A percentile compares a stretch with the other conserved stretches of the same genome.
phyloP scores from a whole-genome alignment of 2,329 filamentous ascomycete species.

The Neonectria faginata region DNA sequence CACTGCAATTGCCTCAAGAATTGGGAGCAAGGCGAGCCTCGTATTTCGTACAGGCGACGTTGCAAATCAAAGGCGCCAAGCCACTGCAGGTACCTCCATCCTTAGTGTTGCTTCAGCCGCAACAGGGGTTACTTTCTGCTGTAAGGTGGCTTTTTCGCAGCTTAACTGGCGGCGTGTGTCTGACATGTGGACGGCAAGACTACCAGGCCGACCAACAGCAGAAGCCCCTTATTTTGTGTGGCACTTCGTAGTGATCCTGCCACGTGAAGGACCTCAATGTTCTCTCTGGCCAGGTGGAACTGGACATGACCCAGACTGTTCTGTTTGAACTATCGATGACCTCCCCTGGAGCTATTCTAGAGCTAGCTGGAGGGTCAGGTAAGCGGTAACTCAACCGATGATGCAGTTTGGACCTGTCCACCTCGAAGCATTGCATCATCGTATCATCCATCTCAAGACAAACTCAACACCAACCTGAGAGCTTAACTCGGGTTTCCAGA shows the following conservation, averaged over 20 bases:
- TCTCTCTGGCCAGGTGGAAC: neutral
- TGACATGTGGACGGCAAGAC: conserved; percentile 16
- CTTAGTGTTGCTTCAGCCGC: conserved; percentile 25
- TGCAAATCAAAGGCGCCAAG: conserved; percentile 18
- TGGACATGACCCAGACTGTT: neutral
- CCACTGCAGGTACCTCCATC: conserved; percentile 16
- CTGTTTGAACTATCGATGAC: neutral
- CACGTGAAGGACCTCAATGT: neutral
- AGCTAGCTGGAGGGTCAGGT: no score
- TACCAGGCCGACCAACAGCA: conserved; percentile 5
- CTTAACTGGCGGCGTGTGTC: neutral
- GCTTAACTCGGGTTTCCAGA: neutral
- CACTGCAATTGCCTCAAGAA: neutral
- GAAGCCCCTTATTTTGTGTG: conserved; percentile 12
- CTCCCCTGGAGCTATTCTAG: neutral
- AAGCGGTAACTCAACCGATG: no score
- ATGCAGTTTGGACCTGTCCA: neutral
- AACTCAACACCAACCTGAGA: neutral
- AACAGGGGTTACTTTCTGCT: conserved; percentile 7
- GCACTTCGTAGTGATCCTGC: neutral
- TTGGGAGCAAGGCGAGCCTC: neutral
- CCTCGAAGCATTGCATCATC: neutral
- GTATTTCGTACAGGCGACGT: conserved; percentile 20
- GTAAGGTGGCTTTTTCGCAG: conserved; percentile 5
- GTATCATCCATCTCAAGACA: neutral